phyloP scores from a whole-genome alignment of 2,329 filamentous ascomycete genomes.

The Exophiala phaeomuriformis region DNA sequence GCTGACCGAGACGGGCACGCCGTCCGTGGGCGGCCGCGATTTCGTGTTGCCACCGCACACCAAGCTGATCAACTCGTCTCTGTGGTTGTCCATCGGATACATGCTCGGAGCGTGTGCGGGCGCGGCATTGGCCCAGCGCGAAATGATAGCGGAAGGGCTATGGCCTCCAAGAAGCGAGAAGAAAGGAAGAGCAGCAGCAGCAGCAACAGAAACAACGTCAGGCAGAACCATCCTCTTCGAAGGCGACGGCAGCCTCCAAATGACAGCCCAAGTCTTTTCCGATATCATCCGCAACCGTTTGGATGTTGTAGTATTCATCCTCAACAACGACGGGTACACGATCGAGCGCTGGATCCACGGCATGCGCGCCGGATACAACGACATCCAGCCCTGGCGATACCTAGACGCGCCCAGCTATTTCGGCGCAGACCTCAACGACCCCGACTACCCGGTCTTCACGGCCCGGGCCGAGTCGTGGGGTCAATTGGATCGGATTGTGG shows the following conservation, averaged over 20 bases:
- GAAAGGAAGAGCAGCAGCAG: no score
- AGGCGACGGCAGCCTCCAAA: slow-evolving; percentile 58
- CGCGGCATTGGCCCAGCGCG: slow-evolving; percentile 48
- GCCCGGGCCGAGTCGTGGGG: slow-evolving; percentile 23
- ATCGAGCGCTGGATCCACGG: slow-evolving; percentile 55
- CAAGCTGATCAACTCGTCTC: slow-evolving; percentile 45
- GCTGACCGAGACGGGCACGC: slow-evolving; percentile 54
- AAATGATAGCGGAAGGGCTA: slow-evolving; percentile 47
- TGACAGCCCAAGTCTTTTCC: slow-evolving; percentile 59
- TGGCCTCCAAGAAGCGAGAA: slow-evolving; percentile 19
- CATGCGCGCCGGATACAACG: slow-evolving; percentile 48
- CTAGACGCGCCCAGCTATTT: slow-evolving; percentile 38
- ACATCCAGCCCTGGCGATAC: slow-evolving; percentile 48
- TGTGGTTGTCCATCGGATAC: slow-evolving; percentile 56
- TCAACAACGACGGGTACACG: slow-evolving; percentile 56
- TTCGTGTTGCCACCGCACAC: slow-evolving; percentile 46
- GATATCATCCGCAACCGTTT: slow-evolving; percentile 54
- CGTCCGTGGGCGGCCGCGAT: slow-evolving; percentile 48
- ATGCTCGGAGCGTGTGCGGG: slow-evolving; percentile 53
- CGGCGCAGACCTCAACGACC: slow-evolving; percentile 23
- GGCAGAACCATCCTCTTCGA: slow-evolving; percentile 52
- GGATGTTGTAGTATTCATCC: slow-evolving; percentile 45
- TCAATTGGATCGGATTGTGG: slow-evolving; percentile 21
- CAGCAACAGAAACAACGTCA: slow-evolving; percentile 14
- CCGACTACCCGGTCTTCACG: slow-evolving; percentile 24